Evolutionary conservation across 345 rosid species (phyloP), one percentile per base, ranked within the genome.

Genomic region (Carallia brachiata): DNA sequence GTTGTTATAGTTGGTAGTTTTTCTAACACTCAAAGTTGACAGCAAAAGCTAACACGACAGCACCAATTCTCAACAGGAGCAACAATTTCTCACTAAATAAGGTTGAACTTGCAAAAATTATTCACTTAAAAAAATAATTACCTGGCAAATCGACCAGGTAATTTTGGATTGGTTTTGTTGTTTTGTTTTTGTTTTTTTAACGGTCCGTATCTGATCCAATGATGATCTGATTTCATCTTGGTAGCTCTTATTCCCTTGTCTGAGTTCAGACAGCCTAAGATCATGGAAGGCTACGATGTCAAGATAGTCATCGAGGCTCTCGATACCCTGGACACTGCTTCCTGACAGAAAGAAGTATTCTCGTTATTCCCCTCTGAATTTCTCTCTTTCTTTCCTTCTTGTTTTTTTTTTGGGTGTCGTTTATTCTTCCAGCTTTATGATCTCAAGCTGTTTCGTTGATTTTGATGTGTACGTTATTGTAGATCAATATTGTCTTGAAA

Each of bases 281-380:
- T 73, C 52, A 64, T 90, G 93, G 78, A 80, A 61, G 80, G 84
- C 68, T 92, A 90, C 56, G 84, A 74, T 70, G 87, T 90, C 4
- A 75, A 86, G 70, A 62, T 65, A 6, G 99, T 90, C 64, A 78
- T 84, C 8, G 81, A 75, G 19, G 85, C 81, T 75, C 90, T 96
- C 71, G 97, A 92, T 69, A 71, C 61, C 80, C 99, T 96, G 2
- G 99, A 96, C 77, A 96, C 98, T 67, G 89, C 81, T 70, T 84
- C 89, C 4, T 80, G 96, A 53, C 91, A 92, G 82, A 92, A 92
- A 81, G 92, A 96, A 90, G 96, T 88, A 4, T 6, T 31, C 34
- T 10, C 28, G 2, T 2, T 50, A 6, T 32, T 1, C 2, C 17
- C 18, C 16, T n/a, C n/a, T n/a, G n/a, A n/a, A n/a, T n/a, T n/a